Evolutionary conservation across 2,329 filamentous ascomycete genomes (phyloP).

Genomic region (Fusarium sp.): DNA sequence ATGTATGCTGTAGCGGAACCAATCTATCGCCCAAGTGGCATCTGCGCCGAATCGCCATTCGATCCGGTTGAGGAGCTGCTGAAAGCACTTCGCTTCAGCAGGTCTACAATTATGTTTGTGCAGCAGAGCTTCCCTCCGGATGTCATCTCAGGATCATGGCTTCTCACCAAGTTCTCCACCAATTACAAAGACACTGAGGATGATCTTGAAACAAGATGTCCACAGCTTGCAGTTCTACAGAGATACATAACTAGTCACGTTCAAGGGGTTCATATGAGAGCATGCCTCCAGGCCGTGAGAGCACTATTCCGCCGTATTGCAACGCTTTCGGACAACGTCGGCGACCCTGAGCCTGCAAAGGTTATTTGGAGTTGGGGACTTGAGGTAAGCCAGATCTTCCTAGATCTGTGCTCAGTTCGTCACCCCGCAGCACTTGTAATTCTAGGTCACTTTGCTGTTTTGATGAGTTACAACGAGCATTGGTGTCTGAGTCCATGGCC

Average conservation of each 20-base stretch:
- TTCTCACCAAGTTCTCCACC: background rate
- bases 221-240: background rate
- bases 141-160: background rate
- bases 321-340: background rate
- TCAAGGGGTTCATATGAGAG: rapidly evolving
- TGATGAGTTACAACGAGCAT: background rate
- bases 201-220: background rate
- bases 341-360: background rate
- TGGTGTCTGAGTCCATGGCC: background rate
- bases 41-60: background rate
- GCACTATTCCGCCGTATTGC: background rate
- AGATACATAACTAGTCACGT: background rate
- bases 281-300: background rate
- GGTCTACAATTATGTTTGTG: background rate
- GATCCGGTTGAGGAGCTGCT: background rate
- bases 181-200: background rate
- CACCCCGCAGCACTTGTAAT: background rate
- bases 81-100: background rate
- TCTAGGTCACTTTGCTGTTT: background rate
- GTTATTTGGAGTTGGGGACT: background rate
- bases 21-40: background rate
- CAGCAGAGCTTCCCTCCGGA: background rate
- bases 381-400: background rate
- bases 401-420: background rate
- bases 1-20: background rate